Conservation (phyloP, 257 asterid species). For the Perilla frutescens region DNA sequence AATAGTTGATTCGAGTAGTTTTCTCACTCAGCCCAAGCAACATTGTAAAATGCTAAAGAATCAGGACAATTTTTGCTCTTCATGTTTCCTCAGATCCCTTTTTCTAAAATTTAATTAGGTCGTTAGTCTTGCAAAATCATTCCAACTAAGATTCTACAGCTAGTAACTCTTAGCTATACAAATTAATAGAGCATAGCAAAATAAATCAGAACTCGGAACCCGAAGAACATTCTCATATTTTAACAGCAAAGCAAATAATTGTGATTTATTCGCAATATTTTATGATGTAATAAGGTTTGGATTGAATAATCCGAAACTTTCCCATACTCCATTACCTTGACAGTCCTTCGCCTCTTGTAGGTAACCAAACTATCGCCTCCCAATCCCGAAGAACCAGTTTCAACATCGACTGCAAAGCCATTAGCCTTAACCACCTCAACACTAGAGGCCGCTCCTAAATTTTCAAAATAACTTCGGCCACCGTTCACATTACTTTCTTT, state of each 20-base stretch:
- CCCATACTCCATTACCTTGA: constrained; percentile 37
- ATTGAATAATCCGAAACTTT: constrained; percentile 35
- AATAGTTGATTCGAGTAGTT: constrained; percentile 15
- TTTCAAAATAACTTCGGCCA: constrained; percentile 34
- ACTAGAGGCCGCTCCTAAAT: constrained; percentile 30
- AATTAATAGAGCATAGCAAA: neutral
- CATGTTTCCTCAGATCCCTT: constrained; percentile 25
- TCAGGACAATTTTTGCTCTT: constrained; percentile 7
- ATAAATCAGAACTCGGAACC: constrained; percentile 3
- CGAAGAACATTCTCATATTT: neutral
- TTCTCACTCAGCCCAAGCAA: constrained; percentile 14
- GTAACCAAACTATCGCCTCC: constrained; percentile 52
- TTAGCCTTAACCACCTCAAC: constrained; percentile 42
- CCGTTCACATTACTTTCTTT: constrained; percentile 41
- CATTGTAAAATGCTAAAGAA: constrained; percentile 10
- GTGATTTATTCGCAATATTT: neutral
- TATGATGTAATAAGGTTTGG: constrained; percentile 4
- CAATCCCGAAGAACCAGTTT: constrained; percentile 42
- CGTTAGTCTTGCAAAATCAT: neutral
- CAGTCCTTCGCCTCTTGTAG: constrained; percentile 74
- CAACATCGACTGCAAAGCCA: constrained; percentile 40
- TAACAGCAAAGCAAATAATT: constrained; percentile 4
- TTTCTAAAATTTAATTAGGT: neutral
- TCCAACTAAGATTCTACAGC: constrained; percentile 7
- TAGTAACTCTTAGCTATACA: constrained; percentile 11